Evolutionary conservation across 2,329 filamentous ascomycete genomes (phyloP).

Genomic region (Incumbomyces delicatus): DNA sequence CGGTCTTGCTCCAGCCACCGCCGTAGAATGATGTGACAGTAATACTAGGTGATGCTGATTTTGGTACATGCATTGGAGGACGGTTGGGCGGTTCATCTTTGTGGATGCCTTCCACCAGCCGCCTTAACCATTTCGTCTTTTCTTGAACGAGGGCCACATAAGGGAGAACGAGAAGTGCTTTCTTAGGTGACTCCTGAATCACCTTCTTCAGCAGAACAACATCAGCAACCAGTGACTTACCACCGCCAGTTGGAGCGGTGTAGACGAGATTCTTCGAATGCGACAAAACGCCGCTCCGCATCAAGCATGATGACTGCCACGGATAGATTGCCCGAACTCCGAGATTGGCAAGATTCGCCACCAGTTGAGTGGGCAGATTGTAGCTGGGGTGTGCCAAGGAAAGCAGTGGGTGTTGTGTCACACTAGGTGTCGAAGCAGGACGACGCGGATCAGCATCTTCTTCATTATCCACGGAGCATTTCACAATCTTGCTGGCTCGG

Average conservation of each 20-base stretch:
- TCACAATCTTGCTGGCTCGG: constrained; percentile 5
- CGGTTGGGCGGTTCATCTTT: constrained; percentile 25
- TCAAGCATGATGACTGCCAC: constrained; percentile 67
- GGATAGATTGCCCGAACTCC: constrained; percentile 68
- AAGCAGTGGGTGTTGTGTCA: constrained; percentile 38
- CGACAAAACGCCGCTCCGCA: constrained; percentile 54
- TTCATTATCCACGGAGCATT: constrained; percentile 1
- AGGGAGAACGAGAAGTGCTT: constrained; percentile 63
- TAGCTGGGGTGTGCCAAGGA: constrained; percentile 56
- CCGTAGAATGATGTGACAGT: constrained; percentile 66
- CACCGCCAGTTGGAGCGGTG: constrained; percentile 67
- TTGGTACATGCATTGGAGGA: constrained; percentile 23
- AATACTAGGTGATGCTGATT: constrained; percentile 46
- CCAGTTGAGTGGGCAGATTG: constrained; percentile 49
- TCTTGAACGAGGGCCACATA: constrained; percentile 74
- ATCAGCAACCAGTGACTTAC: constrained; percentile 61
- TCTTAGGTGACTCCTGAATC: constrained; percentile 52
- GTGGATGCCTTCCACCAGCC: constrained; percentile 52
- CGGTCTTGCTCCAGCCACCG: constrained; percentile 56
- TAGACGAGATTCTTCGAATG: constrained; percentile 66
- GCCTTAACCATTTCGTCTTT: constrained; percentile 64
- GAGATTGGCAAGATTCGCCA: constrained; percentile 54
- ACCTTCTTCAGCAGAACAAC: constrained; percentile 64
- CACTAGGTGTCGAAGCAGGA: constrained; percentile 22
- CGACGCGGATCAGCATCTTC: neutral